phyloP scores from a whole-genome alignment of 169 alveolate species.

The Cryptosporidium felis region DNA sequence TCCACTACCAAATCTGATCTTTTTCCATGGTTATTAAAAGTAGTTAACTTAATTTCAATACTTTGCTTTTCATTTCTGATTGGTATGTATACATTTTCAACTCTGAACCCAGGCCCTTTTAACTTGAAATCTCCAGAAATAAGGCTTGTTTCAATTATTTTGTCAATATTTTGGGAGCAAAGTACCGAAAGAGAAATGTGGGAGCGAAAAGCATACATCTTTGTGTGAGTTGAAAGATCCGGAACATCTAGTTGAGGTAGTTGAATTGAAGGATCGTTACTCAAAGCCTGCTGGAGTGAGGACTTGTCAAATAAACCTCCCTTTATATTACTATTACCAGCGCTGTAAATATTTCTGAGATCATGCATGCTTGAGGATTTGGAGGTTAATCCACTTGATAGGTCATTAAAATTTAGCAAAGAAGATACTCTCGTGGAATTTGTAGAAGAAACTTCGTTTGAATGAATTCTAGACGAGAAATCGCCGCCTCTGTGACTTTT shows the following conservation, averaged over 20 bases:
- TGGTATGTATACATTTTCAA: slow-evolving; percentile 62
- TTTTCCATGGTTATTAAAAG: slow-evolving; percentile 29
- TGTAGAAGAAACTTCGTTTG: slow-evolving; percentile 38
- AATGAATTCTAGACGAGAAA: background rate
- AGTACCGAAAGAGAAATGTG: slow-evolving; percentile 33
- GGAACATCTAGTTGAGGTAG: slow-evolving; percentile 67
- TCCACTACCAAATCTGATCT: slow-evolving; percentile 41
- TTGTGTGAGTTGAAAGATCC: slow-evolving; percentile 65
- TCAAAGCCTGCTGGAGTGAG: background rate
- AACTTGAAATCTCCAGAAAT: slow-evolving; percentile 62
- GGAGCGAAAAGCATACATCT: slow-evolving; percentile 68
- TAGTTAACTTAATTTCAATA: slow-evolving; percentile 55
- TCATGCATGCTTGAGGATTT: slow-evolving; percentile 60
- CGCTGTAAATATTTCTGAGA: background rate
- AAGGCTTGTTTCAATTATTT: slow-evolving; percentile 44
- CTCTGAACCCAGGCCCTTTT: slow-evolving; percentile 67
- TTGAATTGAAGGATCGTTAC: slow-evolving; percentile 30
- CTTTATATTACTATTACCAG: background rate
- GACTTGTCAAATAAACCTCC: background rate
- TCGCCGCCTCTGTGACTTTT: background rate
- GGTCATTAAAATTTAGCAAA: slow-evolving; percentile 4
- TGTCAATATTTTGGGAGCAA: slow-evolving; percentile 31
- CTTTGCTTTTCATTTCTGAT: slow-evolving; percentile 47
- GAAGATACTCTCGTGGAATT: slow-evolving; percentile 54
- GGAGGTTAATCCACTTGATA: slow-evolving; percentile 19